Base-by-base conservation (phyloP, 257 asterid genomes). In the Agastache rugosa region DNA sequence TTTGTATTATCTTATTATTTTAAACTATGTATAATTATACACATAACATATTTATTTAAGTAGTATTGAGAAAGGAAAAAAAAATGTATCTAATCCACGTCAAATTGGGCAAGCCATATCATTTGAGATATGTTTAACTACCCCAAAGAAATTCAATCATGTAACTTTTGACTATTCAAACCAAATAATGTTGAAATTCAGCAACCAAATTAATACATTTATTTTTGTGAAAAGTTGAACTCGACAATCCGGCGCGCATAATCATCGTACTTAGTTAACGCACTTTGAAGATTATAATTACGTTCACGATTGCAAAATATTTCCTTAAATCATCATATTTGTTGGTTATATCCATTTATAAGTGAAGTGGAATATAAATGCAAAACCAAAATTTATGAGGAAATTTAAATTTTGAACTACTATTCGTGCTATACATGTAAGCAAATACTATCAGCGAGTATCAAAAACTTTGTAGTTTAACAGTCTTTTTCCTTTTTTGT, bases 31-130 rank as follows among this genome's bases (percentile, higher is more conserved):
- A 29, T 3, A 29, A 29, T 29, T 29, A 29, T 0, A 29, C 31
- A 29, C 4, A 3, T 31, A 35, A 35, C 41, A 35, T 6, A 35
- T 48, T 19, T 6, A 35, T 48, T 19, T 8, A 19, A 53, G 15
- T 17, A 53, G 1, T 53, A 8, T 20, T 19, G 3, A 53, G 4
- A 35, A 17, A n/a, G 2, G 10, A 17, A 62, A 15, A n/a, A 9
- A 35, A 11, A 8, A 31, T 31, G n/a, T 37, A 35, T 34, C 2
- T 35, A 17, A 16, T 34, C 25, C 35, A 31, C 35, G 35, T 31
- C 70, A 37, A 71, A 64, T 22, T 53, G 19, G 27, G 55, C 47
- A 22, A 20, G n/a, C 39, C 56, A 25, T n/a, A 59, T 72, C n/a
- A 1, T 19, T 31, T 19, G 53, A 62, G 51, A 63, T 37, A 22